phyloP scores from a whole-genome alignment of 768 basidiomycete species.

The Boletus pseudo-olivaceus region DNA sequence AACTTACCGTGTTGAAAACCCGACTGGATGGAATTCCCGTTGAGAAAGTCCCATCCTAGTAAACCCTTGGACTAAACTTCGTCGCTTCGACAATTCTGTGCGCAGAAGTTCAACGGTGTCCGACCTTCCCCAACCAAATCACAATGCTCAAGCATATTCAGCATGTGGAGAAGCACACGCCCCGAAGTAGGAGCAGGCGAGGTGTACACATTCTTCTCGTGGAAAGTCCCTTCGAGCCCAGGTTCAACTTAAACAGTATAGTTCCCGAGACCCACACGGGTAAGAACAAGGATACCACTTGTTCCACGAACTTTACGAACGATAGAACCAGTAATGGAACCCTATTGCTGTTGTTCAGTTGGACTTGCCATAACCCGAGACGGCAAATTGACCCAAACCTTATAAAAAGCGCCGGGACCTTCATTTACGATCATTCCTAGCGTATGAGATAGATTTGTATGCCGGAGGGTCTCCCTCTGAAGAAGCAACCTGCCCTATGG shows the following conservation, averaged over 20 bases:
- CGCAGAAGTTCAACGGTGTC: constrained; percentile 48
- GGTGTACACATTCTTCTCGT: constrained; percentile 73
- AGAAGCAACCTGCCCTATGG: constrained; percentile 62
- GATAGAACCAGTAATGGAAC: constrained; percentile 74
- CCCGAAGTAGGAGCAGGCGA: constrained; percentile 83
- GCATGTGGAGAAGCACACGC: constrained; percentile 78
- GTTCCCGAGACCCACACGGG: constrained; percentile 60
- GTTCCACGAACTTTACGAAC: constrained; percentile 60
- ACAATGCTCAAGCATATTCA: constrained; percentile 79
- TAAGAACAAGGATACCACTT: constrained; percentile 63
- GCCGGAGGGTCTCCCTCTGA: constrained; percentile 67
- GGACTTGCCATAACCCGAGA: not conserved
- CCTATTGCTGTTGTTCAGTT: constrained; percentile 37
- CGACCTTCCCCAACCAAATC: constrained; percentile 44
- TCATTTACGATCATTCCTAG: constrained; percentile 64
- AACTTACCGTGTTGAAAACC: constrained; percentile 52
- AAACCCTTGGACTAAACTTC: constrained; percentile 53
- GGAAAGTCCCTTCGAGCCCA: constrained; percentile 76
- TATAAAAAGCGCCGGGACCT: constrained; percentile 79
- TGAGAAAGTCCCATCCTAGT: not conserved
- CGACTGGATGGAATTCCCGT: constrained; percentile 35
- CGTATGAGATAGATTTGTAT: constrained; percentile 70
- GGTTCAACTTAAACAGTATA: constrained; percentile 64
- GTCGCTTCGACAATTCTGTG: constrained; percentile 79
- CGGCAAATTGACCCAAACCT: constrained; percentile 35